Conservation (phyloP, 140 eudicot genomes). For the Senecio squalidus region DNA sequence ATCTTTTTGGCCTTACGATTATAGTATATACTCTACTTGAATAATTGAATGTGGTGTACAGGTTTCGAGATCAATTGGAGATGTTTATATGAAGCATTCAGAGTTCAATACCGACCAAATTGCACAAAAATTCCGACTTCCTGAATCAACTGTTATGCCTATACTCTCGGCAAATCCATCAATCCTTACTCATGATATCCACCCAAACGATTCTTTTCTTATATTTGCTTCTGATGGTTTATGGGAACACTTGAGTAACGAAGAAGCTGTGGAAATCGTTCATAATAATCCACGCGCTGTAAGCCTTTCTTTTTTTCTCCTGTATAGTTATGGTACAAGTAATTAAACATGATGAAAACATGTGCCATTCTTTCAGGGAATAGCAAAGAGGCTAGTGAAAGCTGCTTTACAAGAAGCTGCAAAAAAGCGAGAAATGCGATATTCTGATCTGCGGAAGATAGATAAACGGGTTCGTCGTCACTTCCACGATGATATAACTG, state of each 20-base stretch:
- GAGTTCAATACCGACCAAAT: constrained; percentile 51
- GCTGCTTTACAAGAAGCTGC: constrained; percentile 83
- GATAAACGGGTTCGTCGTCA: constrained; percentile 73
- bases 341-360: neutral
- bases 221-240: constrained; percentile 80
- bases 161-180: constrained; percentile 56
- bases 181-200: constrained; percentile 46
- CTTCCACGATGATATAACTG: constrained; percentile 77
- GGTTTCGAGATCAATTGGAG: constrained; percentile 81
- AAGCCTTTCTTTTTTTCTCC: constrained; percentile 20
- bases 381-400: constrained; percentile 67
- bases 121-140: constrained; percentile 52
- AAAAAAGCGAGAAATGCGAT: constrained; percentile 72
- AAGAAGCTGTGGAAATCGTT: constrained; percentile 70
- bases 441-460: constrained; percentile 63
- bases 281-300: constrained; percentile 57
- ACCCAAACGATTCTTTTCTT: constrained; percentile 56
- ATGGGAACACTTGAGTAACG: constrained; percentile 75
- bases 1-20: too few relatives aligned
- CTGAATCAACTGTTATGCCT: constrained; percentile 55
- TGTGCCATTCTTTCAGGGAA: constrained; percentile 46
- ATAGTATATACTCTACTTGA: neutral
- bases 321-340: neutral
- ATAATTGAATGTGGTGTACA: constrained; percentile 27
- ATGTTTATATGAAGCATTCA: constrained; percentile 63